A percentile compares a stretch with the other conserved stretches of the same genome.
These are phyloP conservation scores for Fusarium goolgardi DNA, from an alignment of 2,329 filamentous ascomycete species.

Conservation along the genomic window DNA sequence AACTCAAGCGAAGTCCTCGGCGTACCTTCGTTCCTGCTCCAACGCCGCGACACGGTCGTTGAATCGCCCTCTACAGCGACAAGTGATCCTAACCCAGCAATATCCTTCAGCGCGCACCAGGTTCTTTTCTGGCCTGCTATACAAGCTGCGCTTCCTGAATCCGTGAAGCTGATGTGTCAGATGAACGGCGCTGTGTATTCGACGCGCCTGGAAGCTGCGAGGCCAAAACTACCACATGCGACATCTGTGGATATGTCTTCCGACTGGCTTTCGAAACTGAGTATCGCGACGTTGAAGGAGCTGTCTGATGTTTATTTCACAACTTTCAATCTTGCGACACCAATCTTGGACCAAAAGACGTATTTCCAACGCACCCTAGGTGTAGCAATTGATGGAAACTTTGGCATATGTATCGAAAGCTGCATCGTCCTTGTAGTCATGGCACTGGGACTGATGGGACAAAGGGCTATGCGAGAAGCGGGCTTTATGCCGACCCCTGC, in stretches of 20 bases:
- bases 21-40: constrained; percentile 15
- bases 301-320: constrained; percentile 36
- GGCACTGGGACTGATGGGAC: constrained; percentile 17
- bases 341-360: constrained; percentile 34
- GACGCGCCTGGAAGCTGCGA: constrained; percentile 14
- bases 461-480: constrained; percentile 20
- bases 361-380: constrained; percentile 35
- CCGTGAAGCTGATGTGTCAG: constrained; percentile 31
- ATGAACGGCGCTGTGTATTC: constrained; percentile 26
- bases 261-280: constrained; percentile 7
- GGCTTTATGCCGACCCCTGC: constrained; percentile 1
- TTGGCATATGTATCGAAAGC: constrained; percentile 29
- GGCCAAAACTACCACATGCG: constrained; percentile 16
- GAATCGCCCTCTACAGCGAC: constrained; percentile 3
- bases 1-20: constrained; percentile 36
- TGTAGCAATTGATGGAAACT: constrained; percentile 29
- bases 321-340: constrained; percentile 22
- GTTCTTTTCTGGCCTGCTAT: constrained; percentile 31
- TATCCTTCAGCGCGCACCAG: constrained; percentile 29
- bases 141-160: constrained; percentile 3
- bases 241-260: neutral
- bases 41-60: constrained; percentile 11
- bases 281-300: constrained; percentile 27
- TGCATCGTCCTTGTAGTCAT: constrained; percentile 31
- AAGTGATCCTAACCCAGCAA: constrained; percentile 20